These are phyloP conservation scores for Stachybotrys chlorohalonatus DNA, from an alignment of 2,329 filamentous ascomycete genomes.

Conservation along the genomic window DNA sequence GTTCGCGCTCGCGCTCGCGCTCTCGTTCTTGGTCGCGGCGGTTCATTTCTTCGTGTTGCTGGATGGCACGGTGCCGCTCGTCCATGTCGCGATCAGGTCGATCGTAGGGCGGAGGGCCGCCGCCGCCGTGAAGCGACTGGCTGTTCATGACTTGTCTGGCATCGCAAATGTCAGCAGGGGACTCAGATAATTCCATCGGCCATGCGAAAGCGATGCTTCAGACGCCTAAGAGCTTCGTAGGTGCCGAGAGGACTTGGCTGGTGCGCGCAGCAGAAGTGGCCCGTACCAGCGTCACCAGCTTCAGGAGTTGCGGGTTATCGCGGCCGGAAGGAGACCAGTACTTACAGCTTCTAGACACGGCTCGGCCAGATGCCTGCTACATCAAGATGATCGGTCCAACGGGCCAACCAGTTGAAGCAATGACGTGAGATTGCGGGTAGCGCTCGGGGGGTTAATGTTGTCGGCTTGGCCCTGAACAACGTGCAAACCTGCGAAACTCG, in stretches of 20 bases:
- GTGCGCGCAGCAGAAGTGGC: too few species aligned
- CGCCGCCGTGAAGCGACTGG: conserved; percentile 31
- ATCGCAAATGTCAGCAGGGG: background rate
- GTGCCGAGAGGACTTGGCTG: too few species aligned
- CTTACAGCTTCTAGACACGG: conserved; percentile 25
- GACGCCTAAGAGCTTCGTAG: too few species aligned
- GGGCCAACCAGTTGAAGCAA: background rate
- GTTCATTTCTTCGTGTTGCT: conserved; percentile 38
- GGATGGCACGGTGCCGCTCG: conserved; percentile 36
- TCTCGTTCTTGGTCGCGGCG: conserved; percentile 35
- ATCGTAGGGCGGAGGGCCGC: conserved; percentile 32
- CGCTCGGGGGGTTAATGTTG: background rate
- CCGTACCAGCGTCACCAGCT: background rate
- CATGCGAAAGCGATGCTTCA: background rate
- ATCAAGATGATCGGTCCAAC: conserved; percentile 19
- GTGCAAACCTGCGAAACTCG: conserved; percentile 28
- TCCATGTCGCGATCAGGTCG: conserved; percentile 37
- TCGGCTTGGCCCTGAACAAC: conserved; percentile 2
- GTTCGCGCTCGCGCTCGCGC: conserved; percentile 52
- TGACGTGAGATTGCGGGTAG: background rate
- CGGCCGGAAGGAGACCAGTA: conserved; percentile 11
- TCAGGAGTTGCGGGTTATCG: conserved; percentile 10
- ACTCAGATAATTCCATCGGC: background rate
- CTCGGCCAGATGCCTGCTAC: conserved; percentile 22
- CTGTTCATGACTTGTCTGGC: conserved; percentile 32